Base-by-base conservation (phyloP, 495 filamentous ascomycete species). In the Articulospora tetracladia region DNA sequence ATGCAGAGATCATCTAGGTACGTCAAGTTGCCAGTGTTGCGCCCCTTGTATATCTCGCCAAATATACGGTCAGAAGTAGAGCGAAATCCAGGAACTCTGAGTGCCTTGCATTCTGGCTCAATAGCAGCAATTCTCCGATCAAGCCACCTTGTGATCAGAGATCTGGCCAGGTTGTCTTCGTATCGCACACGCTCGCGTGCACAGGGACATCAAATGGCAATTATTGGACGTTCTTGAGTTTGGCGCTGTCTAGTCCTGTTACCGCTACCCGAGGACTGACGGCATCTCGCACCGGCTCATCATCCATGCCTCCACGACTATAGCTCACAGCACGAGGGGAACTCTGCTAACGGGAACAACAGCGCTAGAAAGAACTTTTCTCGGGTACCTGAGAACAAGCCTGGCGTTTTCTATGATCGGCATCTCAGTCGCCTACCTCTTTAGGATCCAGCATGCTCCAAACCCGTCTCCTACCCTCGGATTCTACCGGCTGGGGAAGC, bases 291-390 rank as follows among this genome's bases (percentile, higher is more conserved):
- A 44, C 39, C 39, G 39, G 39, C 39, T 44, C 39, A 44, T 44
- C 8, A 44, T 44, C 15, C 30, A 4, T 32, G 6, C 30, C 30
- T 32, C 30, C 30, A 32, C 30, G 4, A 6, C 30, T 32, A 4
- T 32, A 32, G 13, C 30, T 32, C 6, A 32, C 6, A 23, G 15
- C 17, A 47, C 7, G 15, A 8, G 19, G 4, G 44, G 19, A 48
- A 48, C 8, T 19, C 28, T 34, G 51, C 51, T 54, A 17, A 54
- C 27, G 12, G 28, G 22, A 54, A 32, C 11, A 11, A 49, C 68
- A 93, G 91, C 90, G 27, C 78, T 91, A 25, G 88, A 94, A 72
- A 77, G 89, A 58, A 94, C 89, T 32, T 93, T 88, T 69, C 83
- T 93, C 47, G 84, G 79, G 52, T 93, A 92, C 72, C 77, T 91